Conservation (phyloP, 2,329 filamentous ascomycete species). For the Fusarium fracticaudum region DNA sequence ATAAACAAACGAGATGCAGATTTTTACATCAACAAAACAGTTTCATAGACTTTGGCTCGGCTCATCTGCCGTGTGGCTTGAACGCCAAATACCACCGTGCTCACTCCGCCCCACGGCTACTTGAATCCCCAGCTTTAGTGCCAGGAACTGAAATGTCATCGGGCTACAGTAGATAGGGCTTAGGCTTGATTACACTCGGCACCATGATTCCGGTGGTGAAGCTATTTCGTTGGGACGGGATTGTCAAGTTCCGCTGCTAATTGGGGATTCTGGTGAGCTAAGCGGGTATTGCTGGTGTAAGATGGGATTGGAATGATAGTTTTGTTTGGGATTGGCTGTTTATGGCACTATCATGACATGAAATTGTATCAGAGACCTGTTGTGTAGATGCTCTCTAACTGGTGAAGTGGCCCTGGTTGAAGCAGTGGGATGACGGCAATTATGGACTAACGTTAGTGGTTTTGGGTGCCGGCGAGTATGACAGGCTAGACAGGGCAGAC, state of each 20-base stretch:
- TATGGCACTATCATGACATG: not conserved
- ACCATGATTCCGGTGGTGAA: not conserved
- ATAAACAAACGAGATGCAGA: not conserved
- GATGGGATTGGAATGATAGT: not conserved
- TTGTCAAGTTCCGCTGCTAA: slow-evolving; percentile 10
- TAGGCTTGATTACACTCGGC: not conserved
- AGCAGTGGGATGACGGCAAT: not conserved
- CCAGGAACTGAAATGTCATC: not conserved
- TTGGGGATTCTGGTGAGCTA: not conserved
- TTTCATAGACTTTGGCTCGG: slow-evolving; percentile 3
- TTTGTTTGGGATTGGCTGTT: not conserved
- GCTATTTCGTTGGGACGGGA: not conserved
- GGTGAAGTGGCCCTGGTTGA: accelerated
- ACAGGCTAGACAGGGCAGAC: not conserved
- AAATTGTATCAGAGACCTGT: not conserved
- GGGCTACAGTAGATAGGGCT: slow-evolving; percentile 12
- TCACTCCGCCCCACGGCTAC: slow-evolving; percentile 4
- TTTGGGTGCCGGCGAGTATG: too few relatives aligned
- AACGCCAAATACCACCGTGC: not conserved
- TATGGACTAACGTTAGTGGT: not conserved
- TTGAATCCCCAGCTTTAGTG: not conserved
- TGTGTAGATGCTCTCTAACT: not conserved
- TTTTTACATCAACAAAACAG: not conserved
- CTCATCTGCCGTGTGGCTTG: slow-evolving; percentile 19
- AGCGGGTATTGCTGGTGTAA: not conserved